phyloP scores from a whole-genome alignment of 1,139 yeast genomes.

The Casaregolazyma suthepensis region DNA sequence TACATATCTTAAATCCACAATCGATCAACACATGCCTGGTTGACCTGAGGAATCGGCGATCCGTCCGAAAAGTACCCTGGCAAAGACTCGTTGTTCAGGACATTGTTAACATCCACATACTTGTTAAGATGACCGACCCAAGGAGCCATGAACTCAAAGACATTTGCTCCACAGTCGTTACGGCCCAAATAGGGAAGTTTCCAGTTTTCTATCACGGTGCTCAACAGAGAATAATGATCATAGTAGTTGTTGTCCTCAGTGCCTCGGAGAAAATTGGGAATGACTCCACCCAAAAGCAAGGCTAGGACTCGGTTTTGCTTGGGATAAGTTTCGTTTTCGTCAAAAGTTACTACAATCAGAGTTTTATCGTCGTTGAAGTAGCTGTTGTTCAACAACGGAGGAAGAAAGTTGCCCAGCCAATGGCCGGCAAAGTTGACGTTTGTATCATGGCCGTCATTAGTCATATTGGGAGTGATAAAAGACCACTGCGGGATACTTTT shows the following conservation, averaged over 20 bases:
- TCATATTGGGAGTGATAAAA: conserved; percentile 47
- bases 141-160: conserved; percentile 38
- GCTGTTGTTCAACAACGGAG: conserved; percentile 37
- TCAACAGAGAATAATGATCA: conserved; percentile 43
- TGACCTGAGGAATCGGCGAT: conserved; percentile 36
- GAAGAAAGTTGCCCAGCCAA: conserved; percentile 41
- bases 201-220: conserved; percentile 46
- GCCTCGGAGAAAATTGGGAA: conserved; percentile 35
- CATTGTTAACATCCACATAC: conserved; percentile 34
- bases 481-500: conserved; percentile 43
- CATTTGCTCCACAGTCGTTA: conserved; percentile 43
- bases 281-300: conserved; percentile 37
- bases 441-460: conserved; percentile 45
- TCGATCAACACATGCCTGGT: conserved; percentile 31
- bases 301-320: conserved; percentile 41
- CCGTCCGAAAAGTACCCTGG: conserved; percentile 38
- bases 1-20: background rate
- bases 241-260: conserved; percentile 42
- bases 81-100: conserved; percentile 38
- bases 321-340: conserved; percentile 40
- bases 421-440: conserved; percentile 39
- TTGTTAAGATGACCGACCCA: conserved; percentile 32
- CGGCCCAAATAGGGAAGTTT: conserved; percentile 43
- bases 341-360: conserved; percentile 42
- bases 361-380: conserved; percentile 40